Percentiles rank a stretch among this genome's conserved stretches.
Evolutionary conservation across 495 filamentous ascomycete species (phyloP).

Genomic region (Venustampulla echinocandica): DNA sequence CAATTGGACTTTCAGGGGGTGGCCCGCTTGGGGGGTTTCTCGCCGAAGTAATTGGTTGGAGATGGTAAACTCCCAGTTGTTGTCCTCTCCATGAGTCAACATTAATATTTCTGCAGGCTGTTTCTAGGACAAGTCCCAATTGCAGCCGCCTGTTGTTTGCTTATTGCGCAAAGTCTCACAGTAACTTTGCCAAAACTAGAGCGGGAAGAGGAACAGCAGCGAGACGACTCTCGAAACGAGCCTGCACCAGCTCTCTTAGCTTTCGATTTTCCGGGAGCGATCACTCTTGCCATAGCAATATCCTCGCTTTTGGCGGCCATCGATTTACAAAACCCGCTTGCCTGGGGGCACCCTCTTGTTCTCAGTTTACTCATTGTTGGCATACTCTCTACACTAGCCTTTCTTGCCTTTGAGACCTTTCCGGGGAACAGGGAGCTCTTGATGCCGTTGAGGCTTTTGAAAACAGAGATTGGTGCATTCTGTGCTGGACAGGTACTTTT

Average conservation of each 20-base stretch:
- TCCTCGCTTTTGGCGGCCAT: slow-evolving; percentile 44
- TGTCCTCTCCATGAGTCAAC: not conserved
- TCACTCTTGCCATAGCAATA: slow-evolving; percentile 42
- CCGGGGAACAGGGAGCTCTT: slow-evolving; percentile 24
- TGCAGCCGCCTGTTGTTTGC: slow-evolving; percentile 19
- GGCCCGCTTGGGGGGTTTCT: slow-evolving; percentile 57
- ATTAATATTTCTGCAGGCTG: slow-evolving; percentile 17
- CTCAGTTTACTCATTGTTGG: slow-evolving; percentile 12
- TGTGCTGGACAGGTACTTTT: slow-evolving; percentile 42
- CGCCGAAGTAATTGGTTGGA: slow-evolving; percentile 59
- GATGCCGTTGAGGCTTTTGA: slow-evolving; percentile 26
- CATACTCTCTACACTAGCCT: slow-evolving; percentile 7
- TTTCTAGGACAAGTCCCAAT: slow-evolving; percentile 28
- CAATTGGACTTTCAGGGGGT: slow-evolving; percentile 51
- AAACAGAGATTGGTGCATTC: slow-evolving; percentile 42
- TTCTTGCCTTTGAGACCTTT: slow-evolving; percentile 23
- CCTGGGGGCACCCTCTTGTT: slow-evolving; percentile 16
- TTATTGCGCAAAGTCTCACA: slow-evolving; percentile 16
- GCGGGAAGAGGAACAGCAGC: not conserved
- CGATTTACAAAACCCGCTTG: slow-evolving; percentile 32
- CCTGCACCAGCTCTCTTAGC: slow-evolving; percentile 30
- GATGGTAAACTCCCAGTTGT: slow-evolving; percentile 37
- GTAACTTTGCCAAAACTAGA: not conserved
- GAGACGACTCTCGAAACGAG: not conserved
- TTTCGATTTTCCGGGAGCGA: slow-evolving; percentile 32